A percentile compares a stretch with the other conserved stretches of the same genome.
phyloP scores from a whole-genome alignment of 2,329 filamentous ascomycete genomes.

The Fusarium bulbicola region DNA sequence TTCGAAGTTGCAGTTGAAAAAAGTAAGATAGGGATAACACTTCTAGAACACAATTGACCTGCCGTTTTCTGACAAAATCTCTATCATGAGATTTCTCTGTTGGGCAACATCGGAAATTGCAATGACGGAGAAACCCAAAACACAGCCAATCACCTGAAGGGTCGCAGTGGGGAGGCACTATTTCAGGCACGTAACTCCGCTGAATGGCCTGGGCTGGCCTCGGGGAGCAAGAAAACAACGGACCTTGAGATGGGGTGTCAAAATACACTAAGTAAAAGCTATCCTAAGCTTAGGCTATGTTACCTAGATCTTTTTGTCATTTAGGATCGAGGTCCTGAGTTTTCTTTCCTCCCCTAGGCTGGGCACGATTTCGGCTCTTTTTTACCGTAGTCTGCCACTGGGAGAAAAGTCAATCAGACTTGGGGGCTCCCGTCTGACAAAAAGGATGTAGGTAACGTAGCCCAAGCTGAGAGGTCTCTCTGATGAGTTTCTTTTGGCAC shows the following conservation, averaged over 20 bases:
- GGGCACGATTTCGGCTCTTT: neutral
- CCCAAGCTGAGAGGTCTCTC: neutral
- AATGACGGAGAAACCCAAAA: slow-evolving; percentile 27
- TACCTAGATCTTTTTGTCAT: no score
- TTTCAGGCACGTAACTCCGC: slow-evolving; percentile 32
- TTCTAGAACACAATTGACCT: slow-evolving; percentile 5
- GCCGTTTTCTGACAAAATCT: slow-evolving; percentile 13
- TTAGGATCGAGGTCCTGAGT: no score
- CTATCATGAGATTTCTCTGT: slow-evolving; percentile 1
- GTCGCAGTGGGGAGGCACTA: neutral
- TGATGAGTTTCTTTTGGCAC: neutral
- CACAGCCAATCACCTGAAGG: slow-evolving; percentile 17
- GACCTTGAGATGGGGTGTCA: no score
- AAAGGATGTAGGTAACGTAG: neutral
- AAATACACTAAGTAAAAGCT: no score
- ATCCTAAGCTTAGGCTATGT: no score
- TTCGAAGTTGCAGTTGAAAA: neutral
- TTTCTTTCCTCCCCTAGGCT: neutral
- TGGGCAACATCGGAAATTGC: slow-evolving; percentile 37
- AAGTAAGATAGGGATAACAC: neutral
- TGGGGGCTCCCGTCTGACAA: neutral
- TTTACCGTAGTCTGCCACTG: neutral
- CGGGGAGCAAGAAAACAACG: no score
- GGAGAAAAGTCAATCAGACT: neutral
- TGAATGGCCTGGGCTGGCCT: slow-evolving; percentile 6